Evolutionary conservation across 352 stramenopile species (phyloP), one percentile per base, ranked within the genome.

Genomic region (Pythium utonaiense): DNA sequence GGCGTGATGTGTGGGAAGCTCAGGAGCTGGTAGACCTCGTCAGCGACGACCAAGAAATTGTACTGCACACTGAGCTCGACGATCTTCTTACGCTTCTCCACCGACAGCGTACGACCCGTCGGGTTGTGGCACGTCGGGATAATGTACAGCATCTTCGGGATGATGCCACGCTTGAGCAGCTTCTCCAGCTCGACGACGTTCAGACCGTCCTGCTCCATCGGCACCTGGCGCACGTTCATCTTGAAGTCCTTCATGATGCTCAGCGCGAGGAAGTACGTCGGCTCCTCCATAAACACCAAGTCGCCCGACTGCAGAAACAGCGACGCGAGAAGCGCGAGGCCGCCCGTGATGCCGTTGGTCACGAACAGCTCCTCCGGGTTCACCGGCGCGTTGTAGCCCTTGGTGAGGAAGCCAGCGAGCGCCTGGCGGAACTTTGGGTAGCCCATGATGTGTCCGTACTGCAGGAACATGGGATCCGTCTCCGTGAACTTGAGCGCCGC

Each of bases 1-100:
- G 83, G 82, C 28, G 75, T 91, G 61, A 92, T 76, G 68, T 87
- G 69, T 47, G 88, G 81, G 75, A 96, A 98, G 64, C 94, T 96
- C 44, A 98, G 74, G 49, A 98, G 74, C 73, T 98, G 91, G 82
- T 98, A 98, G 25, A 98, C 93, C 70, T 98, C 94, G 66, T 98
- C 93, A 19, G 88, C 86, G 27, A 97, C 74, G 54, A 98, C 77
- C 27, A 97, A 66, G 66, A 98, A 96, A 70, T 78, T 77, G 75
- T 97, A 95, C 67, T 92, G 68, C 28, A 90, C 75, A 49, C 84
- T 91, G 64, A 98, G 88, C 50, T 83, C 74, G 13, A 94, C 89
- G 47, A 98, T 74, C 64, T 86, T 86, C 64, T 85, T 80, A 62
- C 91, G 78, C 74, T 97, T 95, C 45, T 84, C 78, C 2, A 80